Base-by-base conservation (phyloP, 2,329 filamentous ascomycete species). In the Paraphaeosphaeria sporulosa region DNA sequence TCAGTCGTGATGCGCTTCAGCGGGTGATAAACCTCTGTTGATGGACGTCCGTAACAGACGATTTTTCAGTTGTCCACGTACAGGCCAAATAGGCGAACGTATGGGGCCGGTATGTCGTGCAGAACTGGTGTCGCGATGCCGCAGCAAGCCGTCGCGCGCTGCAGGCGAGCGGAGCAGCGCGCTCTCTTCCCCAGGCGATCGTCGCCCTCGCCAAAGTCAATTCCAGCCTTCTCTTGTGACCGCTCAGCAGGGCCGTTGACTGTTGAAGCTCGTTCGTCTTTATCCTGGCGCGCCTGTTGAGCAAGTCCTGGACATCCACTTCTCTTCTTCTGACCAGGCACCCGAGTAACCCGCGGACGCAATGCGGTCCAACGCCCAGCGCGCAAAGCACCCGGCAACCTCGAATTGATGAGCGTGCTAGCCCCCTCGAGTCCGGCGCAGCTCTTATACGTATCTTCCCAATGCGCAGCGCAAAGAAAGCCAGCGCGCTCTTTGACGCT, bases 401-500 rank as follows among this genome's bases (percentile, higher is more conserved):
- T 27, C 3, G 25, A 27, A 27, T 6, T 6, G 30, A 9, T 32
- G 30, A 8, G 30, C 6, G 6, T 21, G n/a, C 9, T n/a, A 44
- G 34, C 34, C 12, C 25, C 23, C 48, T n/a, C 42, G 21, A 47
- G 42, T 44, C 42, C 42, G 42, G 15, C 7, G 30, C 27, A 17
- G 17, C 47, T 53, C 13, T 38, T 19, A 21, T 38, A 38, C 21
- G 27, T 47, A 27, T 40, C 34, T 21, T 25, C 19, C 23, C 50
- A 27, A 32, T 17, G 36, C 23, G 38, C 40, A 34, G 36, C 25
- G 19, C 25, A 27, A 19, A 52, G 42, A 32, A 32, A 32, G 30
- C 30, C 43, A 38, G 43, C 21, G n/a, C 19, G 30, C 34, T 61
- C 52, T 38, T 63, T 44, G 57, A 58, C 42, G 62, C 59, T 59